Conservation (phyloP, 805 yeast species). For the Millerozyma acaciae region DNA sequence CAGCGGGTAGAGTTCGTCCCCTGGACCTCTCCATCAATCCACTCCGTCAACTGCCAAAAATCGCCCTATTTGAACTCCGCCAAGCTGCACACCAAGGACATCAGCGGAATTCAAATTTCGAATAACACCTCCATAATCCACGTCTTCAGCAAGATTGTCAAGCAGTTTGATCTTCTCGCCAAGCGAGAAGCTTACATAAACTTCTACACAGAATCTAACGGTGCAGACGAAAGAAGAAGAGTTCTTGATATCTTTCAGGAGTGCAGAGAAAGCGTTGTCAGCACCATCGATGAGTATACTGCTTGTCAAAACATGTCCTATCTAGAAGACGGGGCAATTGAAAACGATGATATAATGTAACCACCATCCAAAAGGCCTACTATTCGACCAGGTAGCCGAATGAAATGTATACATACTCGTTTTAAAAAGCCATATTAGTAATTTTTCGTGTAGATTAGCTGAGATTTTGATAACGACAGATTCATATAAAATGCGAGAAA, state of each 20-base stretch:
- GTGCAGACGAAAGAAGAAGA: constrained; percentile 36
- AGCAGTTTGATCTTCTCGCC: constrained; percentile 77
- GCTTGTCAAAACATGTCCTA: constrained; percentile 39
- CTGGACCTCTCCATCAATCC: constrained; percentile 78
- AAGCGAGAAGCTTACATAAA: constrained; percentile 80
- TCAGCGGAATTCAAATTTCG: constrained; percentile 79
- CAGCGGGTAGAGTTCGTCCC: constrained; percentile 75
- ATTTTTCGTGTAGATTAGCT: neutral
- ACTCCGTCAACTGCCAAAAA: constrained; percentile 69
- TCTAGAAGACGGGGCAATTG: constrained; percentile 42
- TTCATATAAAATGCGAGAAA: neutral
- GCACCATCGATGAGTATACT: constrained; percentile 46
- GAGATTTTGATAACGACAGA: neutral
- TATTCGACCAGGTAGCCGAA: too few relatives aligned
- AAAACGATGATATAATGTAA: constrained; percentile 27
- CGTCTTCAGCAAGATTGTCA: constrained; percentile 61
- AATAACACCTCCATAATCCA: constrained; percentile 75
- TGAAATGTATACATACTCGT: constrained; percentile 1
- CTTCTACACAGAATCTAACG: constrained; percentile 56
- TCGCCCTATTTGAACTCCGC: constrained; percentile 55
- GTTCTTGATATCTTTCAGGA: constrained; percentile 48
- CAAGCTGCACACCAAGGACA: constrained; percentile 16
- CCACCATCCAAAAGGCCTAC: too few relatives aligned
- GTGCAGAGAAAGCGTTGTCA: constrained; percentile 44
- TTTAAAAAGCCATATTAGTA: constrained; percentile 13